Base-by-base conservation (phyloP, 1,284 basidiomycete genomes). In the Leccinum ponderosum region DNA sequence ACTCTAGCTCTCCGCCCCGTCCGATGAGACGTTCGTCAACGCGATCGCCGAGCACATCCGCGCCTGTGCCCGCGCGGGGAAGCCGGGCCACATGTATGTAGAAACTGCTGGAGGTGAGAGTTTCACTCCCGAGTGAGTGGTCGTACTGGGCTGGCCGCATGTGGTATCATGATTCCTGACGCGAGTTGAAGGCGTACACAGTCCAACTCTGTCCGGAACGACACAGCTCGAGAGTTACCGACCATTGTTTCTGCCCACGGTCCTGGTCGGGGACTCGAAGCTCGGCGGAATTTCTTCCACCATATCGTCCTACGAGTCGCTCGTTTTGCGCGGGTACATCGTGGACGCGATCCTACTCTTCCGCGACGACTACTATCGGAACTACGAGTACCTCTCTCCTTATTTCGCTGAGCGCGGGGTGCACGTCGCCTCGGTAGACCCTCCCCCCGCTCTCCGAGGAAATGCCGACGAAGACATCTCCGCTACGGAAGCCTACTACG, bases 241-340 rank as follows among this genome's bases (percentile, higher is more conserved):
- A 2, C 87, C 93, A 1, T 84, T 94, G 29, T 93, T 93, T 62
- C 82, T 98, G 2, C 97, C 97, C 0, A 91, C 91, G 0, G 79
- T 98, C 60, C 83, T 99, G 3, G 80, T 99, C 44, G 96, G 94
- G 0, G 94, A 97, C 58, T 87, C 92, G 0, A 88, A 87, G 60
- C 87, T 99, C 2, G 97, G 97, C 15, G 97, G 97, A 1, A 98
- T 98, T 64, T 97, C 94, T 15, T 92, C 95, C 0, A 98, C 97
- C 0, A 89, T 98, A 60, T 87, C 95, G 1, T 88, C 97, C 0
- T 98, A 95, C 77, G 97, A 99, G 73, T 92, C 94, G 12, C 86
- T 98, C 9, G 71, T 89, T 3, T 76, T 98, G n/a, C 87, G 95
- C 6, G 97, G 97, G 9, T 98, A 95, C 78, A 87, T 89, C 53